A percentile compares a stretch with the other conserved stretches of the same genome.
Evolutionary conservation across 1,139 yeast species (phyloP).

Genomic region (Yamadazyma diddensiae): DNA sequence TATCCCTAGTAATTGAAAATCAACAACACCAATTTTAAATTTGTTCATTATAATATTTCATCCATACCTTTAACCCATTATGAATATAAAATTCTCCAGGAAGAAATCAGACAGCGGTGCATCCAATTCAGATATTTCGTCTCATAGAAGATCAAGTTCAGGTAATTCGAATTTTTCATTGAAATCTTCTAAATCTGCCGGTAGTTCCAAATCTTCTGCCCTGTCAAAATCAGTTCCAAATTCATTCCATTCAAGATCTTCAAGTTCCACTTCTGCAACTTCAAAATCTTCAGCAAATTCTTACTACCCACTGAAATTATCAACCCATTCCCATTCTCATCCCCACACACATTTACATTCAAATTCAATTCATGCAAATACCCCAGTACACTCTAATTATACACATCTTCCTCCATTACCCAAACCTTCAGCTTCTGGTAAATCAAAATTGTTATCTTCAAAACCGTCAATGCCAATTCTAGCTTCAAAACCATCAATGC

Average conservation of each 20-base stretch:
- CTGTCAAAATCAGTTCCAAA: constrained; percentile 5
- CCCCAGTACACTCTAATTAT: constrained; percentile 2
- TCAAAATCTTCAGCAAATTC: constrained; percentile 8
- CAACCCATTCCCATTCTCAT: neutral
- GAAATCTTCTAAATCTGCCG: constrained; percentile 10
- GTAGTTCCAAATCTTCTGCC: constrained; percentile 6
- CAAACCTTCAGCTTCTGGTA: neutral
- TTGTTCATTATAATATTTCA: constrained; percentile 3
- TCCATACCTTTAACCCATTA: constrained; percentile 1
- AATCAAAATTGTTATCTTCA: constrained; percentile 1
- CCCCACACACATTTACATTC: neutral
- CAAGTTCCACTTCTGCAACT: constrained; percentile 10
- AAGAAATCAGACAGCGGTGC: constrained; percentile 6
- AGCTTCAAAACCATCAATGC: constrained; percentile 1
- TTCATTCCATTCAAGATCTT: constrained; percentile 12
- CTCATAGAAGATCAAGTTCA: constrained; percentile 13
- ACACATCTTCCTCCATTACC: constrained; percentile 6
- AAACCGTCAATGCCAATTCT: constrained; percentile 1
- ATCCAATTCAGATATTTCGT: constrained; percentile 1
- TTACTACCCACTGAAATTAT: constrained; percentile 3
- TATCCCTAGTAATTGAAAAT: too few species aligned
- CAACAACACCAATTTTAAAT: too few species aligned
- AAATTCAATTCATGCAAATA: constrained; percentile 1
- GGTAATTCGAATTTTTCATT: constrained; percentile 11
- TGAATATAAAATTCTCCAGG: constrained; percentile 13